Conservation (phyloP, 2,329 filamentous ascomycete species). For the Nemania serpens region DNA sequence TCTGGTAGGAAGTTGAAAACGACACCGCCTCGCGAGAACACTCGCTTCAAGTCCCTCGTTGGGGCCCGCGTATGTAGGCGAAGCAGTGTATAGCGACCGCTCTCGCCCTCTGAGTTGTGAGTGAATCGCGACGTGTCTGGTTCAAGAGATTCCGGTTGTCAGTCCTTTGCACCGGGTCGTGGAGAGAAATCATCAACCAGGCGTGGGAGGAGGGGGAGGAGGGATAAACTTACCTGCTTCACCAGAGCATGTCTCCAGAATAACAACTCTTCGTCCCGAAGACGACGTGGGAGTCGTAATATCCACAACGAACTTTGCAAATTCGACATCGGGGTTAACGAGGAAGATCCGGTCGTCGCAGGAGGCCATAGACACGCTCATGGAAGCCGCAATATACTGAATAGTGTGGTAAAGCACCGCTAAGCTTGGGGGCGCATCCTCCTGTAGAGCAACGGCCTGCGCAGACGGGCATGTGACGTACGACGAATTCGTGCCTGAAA, state of each 20-base stretch:
- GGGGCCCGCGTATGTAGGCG: slow-evolving; percentile 39
- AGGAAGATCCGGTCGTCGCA: slow-evolving; percentile 36
- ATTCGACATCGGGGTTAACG: slow-evolving; percentile 42
- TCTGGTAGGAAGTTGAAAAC: slow-evolving; percentile 44
- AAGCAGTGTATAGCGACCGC: slow-evolving; percentile 1
- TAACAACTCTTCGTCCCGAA: background rate
- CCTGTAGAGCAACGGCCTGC: slow-evolving; percentile 26
- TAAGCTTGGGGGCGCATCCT: slow-evolving; percentile 22
- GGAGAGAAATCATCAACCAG: no score
- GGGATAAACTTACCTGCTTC: slow-evolving; percentile 13
- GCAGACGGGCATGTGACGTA: slow-evolving; percentile 37
- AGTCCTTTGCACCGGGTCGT: background rate
- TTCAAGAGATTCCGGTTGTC: background rate
- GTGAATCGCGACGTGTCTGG: slow-evolving; percentile 28
- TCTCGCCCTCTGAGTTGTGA: slow-evolving; percentile 20
- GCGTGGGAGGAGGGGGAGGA: background rate
- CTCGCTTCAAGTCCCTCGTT: slow-evolving; percentile 36
- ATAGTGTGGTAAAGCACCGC: slow-evolving; percentile 34
- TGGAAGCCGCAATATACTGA: slow-evolving; percentile 30
- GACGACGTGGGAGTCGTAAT: slow-evolving; percentile 17
- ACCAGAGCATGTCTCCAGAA: slow-evolving; percentile 11
- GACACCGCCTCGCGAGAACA: slow-evolving; percentile 34
- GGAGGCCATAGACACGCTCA: slow-evolving; percentile 18
- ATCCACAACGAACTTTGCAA: slow-evolving; percentile 37
- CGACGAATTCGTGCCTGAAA: slow-evolving; percentile 44